Evolutionary conservation across 768 basidiomycete genomes (phyloP).

Genomic region (Boletus barrowsii): DNA sequence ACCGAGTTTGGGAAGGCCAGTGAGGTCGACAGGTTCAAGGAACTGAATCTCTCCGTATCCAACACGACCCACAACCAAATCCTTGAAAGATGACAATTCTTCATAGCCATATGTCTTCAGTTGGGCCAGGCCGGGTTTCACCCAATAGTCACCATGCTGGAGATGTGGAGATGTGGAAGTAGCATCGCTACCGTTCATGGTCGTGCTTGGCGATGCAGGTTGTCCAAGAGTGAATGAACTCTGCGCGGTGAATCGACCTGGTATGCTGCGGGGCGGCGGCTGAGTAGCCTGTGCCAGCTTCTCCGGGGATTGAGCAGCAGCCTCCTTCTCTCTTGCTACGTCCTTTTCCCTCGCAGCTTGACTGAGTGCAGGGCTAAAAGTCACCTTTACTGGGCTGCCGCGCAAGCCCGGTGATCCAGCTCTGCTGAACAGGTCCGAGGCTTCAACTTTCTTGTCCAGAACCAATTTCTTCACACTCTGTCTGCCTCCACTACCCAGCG

Average conservation of each 20-base stretch:
- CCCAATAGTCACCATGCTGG: conserved; percentile 89
- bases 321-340: conserved; percentile 40
- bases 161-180: conserved; percentile 38
- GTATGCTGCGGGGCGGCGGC: conserved; percentile 37
- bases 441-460: conserved; percentile 79
- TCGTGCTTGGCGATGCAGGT: conserved; percentile 29
- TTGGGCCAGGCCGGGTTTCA: conserved; percentile 71
- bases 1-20: conserved; percentile 73
- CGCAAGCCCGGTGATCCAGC: conserved; percentile 35
- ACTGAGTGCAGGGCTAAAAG: conserved; percentile 73
- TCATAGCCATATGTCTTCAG: conserved; percentile 71
- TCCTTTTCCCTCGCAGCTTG: conserved; percentile 76
- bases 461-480: conserved; percentile 93
- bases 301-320: conserved; percentile 18
- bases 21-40: conserved; percentile 82
- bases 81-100: conserved; percentile 68
- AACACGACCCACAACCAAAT: conserved; percentile 84
- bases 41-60: conserved; percentile 88
- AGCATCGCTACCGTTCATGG: conserved; percentile 21
- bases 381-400: conserved; percentile 44
- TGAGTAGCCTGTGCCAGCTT: conserved; percentile 25
- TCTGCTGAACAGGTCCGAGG: conserved; percentile 64
- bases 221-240: conserved; percentile 29
- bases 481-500: conserved; percentile 64
- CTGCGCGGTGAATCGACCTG: conserved; percentile 43